Base-by-base conservation (phyloP, 2,329 filamentous ascomycete species). In the Epichloe sp. region DNA sequence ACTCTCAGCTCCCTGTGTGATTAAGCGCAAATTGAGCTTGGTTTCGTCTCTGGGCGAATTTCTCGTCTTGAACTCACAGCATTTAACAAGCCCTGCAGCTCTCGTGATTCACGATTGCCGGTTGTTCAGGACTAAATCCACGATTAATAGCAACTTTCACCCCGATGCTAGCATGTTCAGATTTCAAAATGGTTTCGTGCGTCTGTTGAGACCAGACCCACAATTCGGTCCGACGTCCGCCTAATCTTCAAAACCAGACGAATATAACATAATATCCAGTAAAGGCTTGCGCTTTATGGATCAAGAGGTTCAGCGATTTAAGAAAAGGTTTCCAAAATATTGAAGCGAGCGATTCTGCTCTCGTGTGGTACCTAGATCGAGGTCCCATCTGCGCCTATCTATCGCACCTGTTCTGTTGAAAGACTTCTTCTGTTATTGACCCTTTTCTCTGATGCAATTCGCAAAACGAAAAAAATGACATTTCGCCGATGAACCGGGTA, bases 401-500 rank as follows among this genome's bases (percentile, higher is more conserved):
- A 34, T 14, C 1, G 3, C 21, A 35, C 35, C 26, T 15, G 23
- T 34, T 41, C 46, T 15, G 19, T 35, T 47, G 12, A 19, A 21
- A 41, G 26, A 50, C 17, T 5, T 50, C 31, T 44, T 19, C 10
- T 48, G 34, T 4, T 21, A n/a, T 21, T 35, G 8, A 4, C 14
- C 26, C 38, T 19, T 41, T 35, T 8, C 17, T 14, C 21, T 19
- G 7, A 15, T 31, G 38, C 37, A 14, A 15, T 48, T 26, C n/a
- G 37, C 34, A 46, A 26, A 15, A 23, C 26, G 42, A 23, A 88
- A 26, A 84, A 88, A 95, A 62, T 88, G 88, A 1, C 88, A 89
- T n/a, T 87, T 93, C 68, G 93, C 95, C 56, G 76, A 47, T 47
- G 17, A 47, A 44, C 38, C 36, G 37, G 41, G n/a, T 31, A 31